Evolutionary conservation across 1,284 basidiomycete genomes (phyloP).

Genomic region (Heterobasidion annosum): DNA sequence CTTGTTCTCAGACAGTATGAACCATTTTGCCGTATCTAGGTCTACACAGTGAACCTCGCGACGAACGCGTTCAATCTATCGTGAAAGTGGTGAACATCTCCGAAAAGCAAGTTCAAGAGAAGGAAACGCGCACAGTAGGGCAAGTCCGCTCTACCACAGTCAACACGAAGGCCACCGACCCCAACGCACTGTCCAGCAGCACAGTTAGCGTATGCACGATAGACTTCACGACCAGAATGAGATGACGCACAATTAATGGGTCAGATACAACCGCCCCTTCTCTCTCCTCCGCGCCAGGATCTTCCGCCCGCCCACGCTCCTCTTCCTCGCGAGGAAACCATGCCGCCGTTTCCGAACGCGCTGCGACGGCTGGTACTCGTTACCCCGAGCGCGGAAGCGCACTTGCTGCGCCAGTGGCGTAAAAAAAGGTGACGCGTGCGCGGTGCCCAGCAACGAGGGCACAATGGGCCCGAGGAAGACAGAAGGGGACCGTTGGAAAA

Average conservation of each 20-base stretch:
- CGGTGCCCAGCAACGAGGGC: neutral
- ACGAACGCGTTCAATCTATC: too few species aligned
- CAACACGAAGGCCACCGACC: too few species aligned
- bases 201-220: too few species aligned
- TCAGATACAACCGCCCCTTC: slow-evolving; percentile 30
- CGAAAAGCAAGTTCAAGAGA: too few species aligned
- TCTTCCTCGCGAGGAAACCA: slow-evolving; percentile 72
- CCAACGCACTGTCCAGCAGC: too few species aligned
- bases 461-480: neutral
- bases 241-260: slow-evolving; percentile 19
- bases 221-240: too few species aligned
- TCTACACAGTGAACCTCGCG: too few species aligned
- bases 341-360: slow-evolving; percentile 83
- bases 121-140: too few species aligned
- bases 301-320: slow-evolving; percentile 53
- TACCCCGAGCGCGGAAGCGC: slow-evolving; percentile 46
- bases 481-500: neutral
- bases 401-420: slow-evolving; percentile 21
- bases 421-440: neutral
- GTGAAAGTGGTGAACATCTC: too few species aligned
- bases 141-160: too few species aligned
- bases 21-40: too few species aligned
- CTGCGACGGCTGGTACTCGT: slow-evolving; percentile 85
- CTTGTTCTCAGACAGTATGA: too few species aligned
- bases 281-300: slow-evolving; percentile 30